Conservation (phyloP, 2,329 filamentous ascomycete genomes). For the Leptographium lundbergii region DNA sequence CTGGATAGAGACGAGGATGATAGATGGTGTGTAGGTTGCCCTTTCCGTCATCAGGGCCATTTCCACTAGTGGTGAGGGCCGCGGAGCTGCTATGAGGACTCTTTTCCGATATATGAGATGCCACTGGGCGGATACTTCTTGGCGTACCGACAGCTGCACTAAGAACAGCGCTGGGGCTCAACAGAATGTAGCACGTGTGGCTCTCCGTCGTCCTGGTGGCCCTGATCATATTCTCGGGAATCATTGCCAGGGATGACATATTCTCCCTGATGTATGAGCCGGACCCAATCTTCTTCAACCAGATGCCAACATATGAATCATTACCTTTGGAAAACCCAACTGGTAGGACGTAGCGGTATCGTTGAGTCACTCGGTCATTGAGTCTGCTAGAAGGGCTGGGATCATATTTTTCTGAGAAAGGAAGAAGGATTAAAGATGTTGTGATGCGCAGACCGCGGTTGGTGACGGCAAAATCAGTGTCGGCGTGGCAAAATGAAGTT, state of each 20-base stretch:
- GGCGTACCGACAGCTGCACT: neutral
- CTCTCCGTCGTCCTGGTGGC: neutral
- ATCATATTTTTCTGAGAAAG: neutral
- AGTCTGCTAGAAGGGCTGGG: neutral
- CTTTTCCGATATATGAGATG: too few species aligned
- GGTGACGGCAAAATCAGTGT: neutral
- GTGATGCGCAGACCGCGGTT: neutral
- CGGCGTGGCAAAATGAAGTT: neutral
- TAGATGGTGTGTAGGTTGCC: neutral
- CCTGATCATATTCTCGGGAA: neutral
- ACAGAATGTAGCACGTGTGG: neutral
- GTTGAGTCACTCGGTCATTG: neutral
- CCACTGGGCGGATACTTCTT: neutral
- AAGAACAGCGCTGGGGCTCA: neutral
- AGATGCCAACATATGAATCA: slow-evolving; percentile 5
- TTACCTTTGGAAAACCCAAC: neutral
- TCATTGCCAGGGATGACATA: neutral
- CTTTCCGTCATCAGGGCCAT: too few species aligned
- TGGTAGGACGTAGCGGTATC: neutral
- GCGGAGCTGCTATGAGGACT: too few species aligned
- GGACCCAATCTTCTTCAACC: slow-evolving; percentile 6
- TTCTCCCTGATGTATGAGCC: slow-evolving; percentile 5
- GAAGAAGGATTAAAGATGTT: neutral
- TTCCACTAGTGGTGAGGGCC: too few species aligned
- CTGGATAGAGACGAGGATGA: neutral